Evolutionary conservation across 129 eudicot species (phyloP).

Genomic region (Centella asiatica): DNA sequence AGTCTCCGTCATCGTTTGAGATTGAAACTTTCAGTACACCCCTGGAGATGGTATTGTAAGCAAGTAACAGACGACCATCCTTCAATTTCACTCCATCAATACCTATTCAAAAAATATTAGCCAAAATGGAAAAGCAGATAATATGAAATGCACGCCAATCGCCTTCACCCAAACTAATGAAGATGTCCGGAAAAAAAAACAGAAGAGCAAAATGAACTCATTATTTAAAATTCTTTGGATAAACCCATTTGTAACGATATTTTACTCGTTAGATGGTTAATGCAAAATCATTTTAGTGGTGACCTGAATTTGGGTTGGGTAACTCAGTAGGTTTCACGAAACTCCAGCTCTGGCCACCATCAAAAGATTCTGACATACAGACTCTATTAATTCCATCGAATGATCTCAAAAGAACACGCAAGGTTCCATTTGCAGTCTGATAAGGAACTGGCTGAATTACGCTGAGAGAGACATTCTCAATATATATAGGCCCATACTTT

Average conservation of each 20-base stretch:
- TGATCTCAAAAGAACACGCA: conserved; percentile 79
- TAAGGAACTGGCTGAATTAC: conserved; percentile 99
- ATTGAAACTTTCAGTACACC: conserved; percentile 58
- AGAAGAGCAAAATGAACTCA: not conserved
- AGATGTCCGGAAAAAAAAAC: too few relatives aligned
- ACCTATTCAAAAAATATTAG: conserved; percentile 31
- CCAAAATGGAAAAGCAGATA: not conserved
- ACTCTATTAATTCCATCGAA: conserved; percentile 60
- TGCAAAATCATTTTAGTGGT: not conserved
- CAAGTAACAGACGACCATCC: conserved; percentile 72
- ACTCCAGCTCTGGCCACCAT: conserved; percentile 90
- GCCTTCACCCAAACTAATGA: too few relatives aligned
- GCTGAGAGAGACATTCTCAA: conserved; percentile 46
- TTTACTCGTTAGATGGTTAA: not conserved
- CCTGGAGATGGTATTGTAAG: conserved; percentile 69
- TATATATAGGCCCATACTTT: conserved; percentile 83
- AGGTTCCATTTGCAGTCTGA: conserved; percentile 60
- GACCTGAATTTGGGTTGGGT: conserved; percentile 99
- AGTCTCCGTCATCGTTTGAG: conserved; percentile 66
- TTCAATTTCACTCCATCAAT: conserved; percentile 84
- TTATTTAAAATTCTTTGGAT: not conserved
- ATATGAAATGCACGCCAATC: too few relatives aligned
- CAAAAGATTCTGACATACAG: conserved; percentile 85
- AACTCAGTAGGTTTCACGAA: conserved; percentile 63
- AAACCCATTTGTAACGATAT: not conserved